Conservation (phyloP, 805 yeast genomes). For the Barnettozyma sucrosica region DNA sequence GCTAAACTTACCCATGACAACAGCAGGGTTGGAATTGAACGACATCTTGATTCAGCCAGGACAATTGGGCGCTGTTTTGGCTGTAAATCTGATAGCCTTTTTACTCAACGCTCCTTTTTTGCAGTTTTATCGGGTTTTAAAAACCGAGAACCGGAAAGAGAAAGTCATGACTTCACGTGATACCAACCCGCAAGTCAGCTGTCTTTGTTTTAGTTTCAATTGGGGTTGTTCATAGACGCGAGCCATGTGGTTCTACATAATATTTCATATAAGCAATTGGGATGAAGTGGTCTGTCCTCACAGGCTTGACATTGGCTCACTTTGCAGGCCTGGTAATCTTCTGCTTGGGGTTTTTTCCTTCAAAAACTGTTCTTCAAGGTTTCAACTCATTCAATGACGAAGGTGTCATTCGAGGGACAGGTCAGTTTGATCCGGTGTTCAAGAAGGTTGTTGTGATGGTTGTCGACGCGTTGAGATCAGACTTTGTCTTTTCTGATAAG, state of each 20-base stretch:
- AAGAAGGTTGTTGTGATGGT: conserved; percentile 73
- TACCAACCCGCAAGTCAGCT: too few relatives aligned
- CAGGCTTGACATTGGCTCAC: conserved; percentile 29
- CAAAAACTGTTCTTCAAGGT: conserved; percentile 74
- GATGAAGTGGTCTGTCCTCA: conserved; percentile 8
- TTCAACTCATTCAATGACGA: conserved; percentile 28
- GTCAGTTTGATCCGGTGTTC: conserved; percentile 43
- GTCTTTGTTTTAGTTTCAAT: background rate
- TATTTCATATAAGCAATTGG: background rate
- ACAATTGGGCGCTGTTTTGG: background rate
- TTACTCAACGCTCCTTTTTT: background rate
- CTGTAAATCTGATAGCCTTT: background rate
- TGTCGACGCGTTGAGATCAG: conserved; percentile 89
- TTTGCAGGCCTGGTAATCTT: conserved; percentile 55
- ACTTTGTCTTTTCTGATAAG: conserved; percentile 62
- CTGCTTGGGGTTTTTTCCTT: conserved; percentile 84
- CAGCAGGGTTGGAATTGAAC: conserved; percentile 65
- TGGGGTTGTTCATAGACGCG: background rate
- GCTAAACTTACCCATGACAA: conserved; percentile 82
- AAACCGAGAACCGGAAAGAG: background rate
- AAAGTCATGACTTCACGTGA: background rate
- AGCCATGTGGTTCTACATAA: background rate
- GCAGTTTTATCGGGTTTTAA: background rate
- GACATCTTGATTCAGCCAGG: conserved; percentile 17
- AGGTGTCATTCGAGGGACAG: conserved; percentile 9